These are phyloP conservation scores for Botrytis galanthina DNA, from an alignment of 2,329 filamentous ascomycete species.

Conservation along the genomic window DNA sequence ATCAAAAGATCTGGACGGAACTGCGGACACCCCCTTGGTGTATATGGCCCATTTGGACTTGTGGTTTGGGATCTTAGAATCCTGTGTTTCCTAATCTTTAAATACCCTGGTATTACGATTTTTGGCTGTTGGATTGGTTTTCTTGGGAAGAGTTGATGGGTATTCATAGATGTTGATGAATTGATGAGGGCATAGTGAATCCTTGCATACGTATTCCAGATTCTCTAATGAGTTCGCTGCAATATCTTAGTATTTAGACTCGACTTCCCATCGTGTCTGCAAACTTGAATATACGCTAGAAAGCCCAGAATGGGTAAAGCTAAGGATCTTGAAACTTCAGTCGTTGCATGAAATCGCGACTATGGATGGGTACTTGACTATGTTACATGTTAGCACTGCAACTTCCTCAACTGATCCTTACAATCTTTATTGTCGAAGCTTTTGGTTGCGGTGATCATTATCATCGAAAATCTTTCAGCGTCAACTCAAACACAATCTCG, in stretches of 20 bases:
- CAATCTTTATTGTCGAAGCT: not conserved
- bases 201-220: not conserved
- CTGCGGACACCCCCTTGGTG: too few species aligned
- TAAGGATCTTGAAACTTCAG: too few species aligned
- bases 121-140: not conserved
- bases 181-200: not conserved
- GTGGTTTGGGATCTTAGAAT: not conserved
- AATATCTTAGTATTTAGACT: not conserved
- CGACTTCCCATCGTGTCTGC: rapidly evolving
- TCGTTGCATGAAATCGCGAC: too few species aligned
- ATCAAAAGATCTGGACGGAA: not conserved
- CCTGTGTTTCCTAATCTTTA: not conserved
- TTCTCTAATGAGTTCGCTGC: not conserved
- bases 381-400: rapidly evolving
- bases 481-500: not conserved
- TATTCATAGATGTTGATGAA: not conserved
- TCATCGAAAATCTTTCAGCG: not conserved
- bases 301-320: too few species aligned
- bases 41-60: not conserved
- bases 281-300: too few species aligned
- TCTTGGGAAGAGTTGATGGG: not conserved
- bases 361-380: too few species aligned
- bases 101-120: not conserved
- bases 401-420: too few species aligned
- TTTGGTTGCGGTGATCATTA: not conserved